These are phyloP conservation scores for Metschnikowia gelsemii DNA, from an alignment of 805 yeast species.

Conservation along the genomic window DNA sequence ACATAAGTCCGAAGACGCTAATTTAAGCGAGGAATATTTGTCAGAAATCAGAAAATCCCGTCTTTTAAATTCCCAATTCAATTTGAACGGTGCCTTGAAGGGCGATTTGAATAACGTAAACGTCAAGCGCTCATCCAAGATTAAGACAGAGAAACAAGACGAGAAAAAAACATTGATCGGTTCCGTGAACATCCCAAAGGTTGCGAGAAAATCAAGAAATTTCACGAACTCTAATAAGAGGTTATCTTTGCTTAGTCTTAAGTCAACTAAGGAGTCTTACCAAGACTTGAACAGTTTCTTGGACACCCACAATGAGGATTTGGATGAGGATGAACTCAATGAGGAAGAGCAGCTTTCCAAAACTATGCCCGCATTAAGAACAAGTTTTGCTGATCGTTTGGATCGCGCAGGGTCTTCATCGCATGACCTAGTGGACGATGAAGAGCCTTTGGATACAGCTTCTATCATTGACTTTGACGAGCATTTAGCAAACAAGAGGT, in stretches of 20 bases:
- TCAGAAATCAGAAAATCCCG: slow-evolving; percentile 45
- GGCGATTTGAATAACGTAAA: slow-evolving; percentile 5
- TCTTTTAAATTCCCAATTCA: slow-evolving; percentile 43
- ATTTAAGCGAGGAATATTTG: slow-evolving; percentile 45
- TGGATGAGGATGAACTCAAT: slow-evolving; percentile 22
- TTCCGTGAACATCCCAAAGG: slow-evolving; percentile 67
- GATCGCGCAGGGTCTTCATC: slow-evolving; percentile 34
- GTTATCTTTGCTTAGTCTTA: slow-evolving; percentile 67
- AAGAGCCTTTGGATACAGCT: slow-evolving; percentile 36
- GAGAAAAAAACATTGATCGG: slow-evolving; percentile 46
- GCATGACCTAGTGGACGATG: slow-evolving; percentile 26
- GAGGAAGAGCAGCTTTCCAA: slow-evolving; percentile 21
- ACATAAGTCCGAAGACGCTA: slow-evolving; percentile 34
- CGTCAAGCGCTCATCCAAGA: slow-evolving; percentile 10
- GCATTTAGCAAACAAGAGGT: slow-evolving; percentile 37
- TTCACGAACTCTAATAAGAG: slow-evolving; percentile 65
- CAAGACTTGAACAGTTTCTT: slow-evolving; percentile 51
- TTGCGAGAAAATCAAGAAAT: slow-evolving; percentile 63
- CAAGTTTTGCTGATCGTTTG: slow-evolving; percentile 45
- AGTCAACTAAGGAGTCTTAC: slow-evolving; percentile 65
- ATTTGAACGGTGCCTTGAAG: slow-evolving; percentile 21
- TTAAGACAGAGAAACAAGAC: background rate
- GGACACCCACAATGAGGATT: slow-evolving; percentile 25
- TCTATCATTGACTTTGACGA: slow-evolving; percentile 43
- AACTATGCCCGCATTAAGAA: slow-evolving; percentile 29